phyloP scores from a whole-genome alignment of 371 early-diverging fungal genomes.

The Mucor velutinosus region DNA sequence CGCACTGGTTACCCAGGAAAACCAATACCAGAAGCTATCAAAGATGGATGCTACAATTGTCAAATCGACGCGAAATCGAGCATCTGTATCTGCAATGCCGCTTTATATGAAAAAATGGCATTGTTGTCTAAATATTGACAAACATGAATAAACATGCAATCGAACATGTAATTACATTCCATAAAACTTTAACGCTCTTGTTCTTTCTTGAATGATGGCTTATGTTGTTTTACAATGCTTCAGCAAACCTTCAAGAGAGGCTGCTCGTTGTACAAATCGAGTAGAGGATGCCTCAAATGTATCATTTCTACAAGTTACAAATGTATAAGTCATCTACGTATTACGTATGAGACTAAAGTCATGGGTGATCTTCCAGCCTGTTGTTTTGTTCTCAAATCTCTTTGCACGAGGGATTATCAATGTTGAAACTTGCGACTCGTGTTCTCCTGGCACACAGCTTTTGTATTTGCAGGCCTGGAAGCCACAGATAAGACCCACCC shows the following conservation, averaged over 20 bases:
- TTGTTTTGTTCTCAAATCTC: neutral
- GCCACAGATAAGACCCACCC: neutral
- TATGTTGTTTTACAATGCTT: too few species aligned
- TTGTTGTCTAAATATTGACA: neutral
- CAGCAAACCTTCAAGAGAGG: neutral
- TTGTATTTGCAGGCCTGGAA: neutral
- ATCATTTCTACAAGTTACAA: neutral
- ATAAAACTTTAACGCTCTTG: neutral
- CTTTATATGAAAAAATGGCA: neutral
- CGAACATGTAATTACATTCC: neutral
- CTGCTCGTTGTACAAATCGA: neutral
- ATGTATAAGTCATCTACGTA: neutral
- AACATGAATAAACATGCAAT: neutral
- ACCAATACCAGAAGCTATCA: too few species aligned
- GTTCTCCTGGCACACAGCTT: neutral
- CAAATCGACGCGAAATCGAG: too few species aligned
- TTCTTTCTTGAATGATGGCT: neutral
- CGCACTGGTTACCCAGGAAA: too few species aligned
- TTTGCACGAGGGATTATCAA: neutral
- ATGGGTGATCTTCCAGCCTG: conserved; percentile 2
- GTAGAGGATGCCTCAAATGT: neutral
- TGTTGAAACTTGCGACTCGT: neutral
- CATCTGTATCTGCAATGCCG: too few species aligned
- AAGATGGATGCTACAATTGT: too few species aligned
- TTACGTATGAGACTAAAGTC: neutral